Evolutionary conservation across 2,329 filamentous ascomycete genomes (phyloP), one percentile per base, ranked within the genome.

Genomic region (Fusarium poae): DNA sequence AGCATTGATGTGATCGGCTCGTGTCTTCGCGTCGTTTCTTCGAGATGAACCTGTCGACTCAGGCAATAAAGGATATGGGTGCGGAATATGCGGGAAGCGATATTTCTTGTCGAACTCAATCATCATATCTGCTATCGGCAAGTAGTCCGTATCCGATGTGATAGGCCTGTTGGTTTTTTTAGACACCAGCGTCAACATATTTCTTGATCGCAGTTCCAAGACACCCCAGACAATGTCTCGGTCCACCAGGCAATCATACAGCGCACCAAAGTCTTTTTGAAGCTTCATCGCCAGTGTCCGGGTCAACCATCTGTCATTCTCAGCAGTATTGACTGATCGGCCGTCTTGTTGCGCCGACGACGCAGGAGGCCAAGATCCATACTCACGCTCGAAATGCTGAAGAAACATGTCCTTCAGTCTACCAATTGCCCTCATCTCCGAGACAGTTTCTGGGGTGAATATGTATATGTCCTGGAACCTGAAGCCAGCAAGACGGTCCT

Each of bases 191-290:
- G 88, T 85, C 87, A 88, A 91, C 73, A 90, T 91, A 40, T 88
- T 85, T 20, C 85, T 85, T 5, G 85, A 84, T 1, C 87, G 81
- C 48, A 86, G 86, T 72, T 91, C 88, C 0, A 84, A 85, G 21
- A 84, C 84, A 57, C 90, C 88, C 88, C 90, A 92, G 1, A 85
- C 75, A 6, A 91, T 84, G 46, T 91, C 87, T 7, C 88, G 84
- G 75, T 92, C 86, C 18, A 92, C 89, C 2, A 92, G 80, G 65
- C 91, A 91, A 72, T 92, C 89, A 71, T 92, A 92, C 3, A 92
- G 79, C 0, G 88, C 86, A 4, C 88, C 87, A 71, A 92, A 92
- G 68, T 92, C 90, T 32, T 81, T 82, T 67, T 91, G 88, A n/a
- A 92, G 75, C 4, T 81, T 81, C 46, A 84, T 82, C 1, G 84